Conservation (phyloP, 441 rosid species). For the Populus hybrid region DNA sequence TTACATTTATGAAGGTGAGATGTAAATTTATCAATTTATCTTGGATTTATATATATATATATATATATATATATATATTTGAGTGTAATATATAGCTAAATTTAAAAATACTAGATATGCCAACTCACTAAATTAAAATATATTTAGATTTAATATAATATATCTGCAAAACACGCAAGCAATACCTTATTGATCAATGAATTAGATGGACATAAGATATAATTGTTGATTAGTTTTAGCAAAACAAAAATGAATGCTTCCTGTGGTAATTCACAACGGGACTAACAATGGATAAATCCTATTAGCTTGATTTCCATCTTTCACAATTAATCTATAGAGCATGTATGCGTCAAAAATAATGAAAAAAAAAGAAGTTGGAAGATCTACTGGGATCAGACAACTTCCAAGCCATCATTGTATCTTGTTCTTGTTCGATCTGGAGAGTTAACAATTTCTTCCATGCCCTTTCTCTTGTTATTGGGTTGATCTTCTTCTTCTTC, state of each 20-base stretch:
- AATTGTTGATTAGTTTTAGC: not conserved
- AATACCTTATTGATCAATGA: not conserved
- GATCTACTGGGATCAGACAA: constrained; percentile 9
- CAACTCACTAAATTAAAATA: too few relatives aligned
- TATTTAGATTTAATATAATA: too few relatives aligned
- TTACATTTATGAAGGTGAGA: too few relatives aligned
- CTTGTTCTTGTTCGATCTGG: constrained; percentile 36
- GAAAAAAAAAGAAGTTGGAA: not conserved
- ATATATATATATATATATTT: too few relatives aligned
- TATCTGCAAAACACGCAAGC: not conserved
- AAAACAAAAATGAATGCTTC: not conserved
- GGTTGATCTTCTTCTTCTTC: constrained; percentile 38
- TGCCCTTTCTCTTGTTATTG: constrained; percentile 33
- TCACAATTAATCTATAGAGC: not conserved
- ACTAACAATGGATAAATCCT: not conserved
- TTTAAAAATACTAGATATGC: too few relatives aligned
- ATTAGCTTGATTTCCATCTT: not conserved
- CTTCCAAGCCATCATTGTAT: constrained; percentile 26
- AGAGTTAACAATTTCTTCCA: constrained; percentile 29
- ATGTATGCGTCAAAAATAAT: not conserved
- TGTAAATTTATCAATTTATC: too few relatives aligned
- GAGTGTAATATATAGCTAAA: too few relatives aligned
- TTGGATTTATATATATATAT: too few relatives aligned
- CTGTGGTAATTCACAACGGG: not conserved
- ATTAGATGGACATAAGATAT: not conserved